Percentiles rank a stretch among this genome's conserved stretches.
These are phyloP conservation scores for Talaromyces nanjingensis DNA, from an alignment of 495 filamentous ascomycete species.

Conservation along the genomic window DNA sequence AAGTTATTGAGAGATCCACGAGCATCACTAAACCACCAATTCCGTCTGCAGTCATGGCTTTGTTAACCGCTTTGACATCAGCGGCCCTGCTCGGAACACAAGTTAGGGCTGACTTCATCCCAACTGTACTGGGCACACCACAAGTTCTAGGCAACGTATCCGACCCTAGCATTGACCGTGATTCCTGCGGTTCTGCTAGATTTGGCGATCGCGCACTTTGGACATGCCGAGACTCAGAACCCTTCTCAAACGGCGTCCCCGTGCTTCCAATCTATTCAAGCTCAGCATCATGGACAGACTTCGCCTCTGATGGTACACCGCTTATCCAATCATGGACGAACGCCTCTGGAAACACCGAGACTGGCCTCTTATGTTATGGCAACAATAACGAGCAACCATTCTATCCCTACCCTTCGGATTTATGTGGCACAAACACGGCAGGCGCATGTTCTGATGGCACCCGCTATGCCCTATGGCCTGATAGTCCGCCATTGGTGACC, in stretches of 20 bases:
- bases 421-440: constrained; percentile 16
- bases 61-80: not conserved
- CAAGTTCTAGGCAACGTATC: constrained; percentile 21
- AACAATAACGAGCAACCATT: constrained; percentile 17
- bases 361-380: constrained; percentile 16
- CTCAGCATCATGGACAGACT: constrained; percentile 21
- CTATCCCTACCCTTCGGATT: constrained; percentile 16
- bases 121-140: constrained; percentile 9
- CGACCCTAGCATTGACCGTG: constrained; percentile 21
- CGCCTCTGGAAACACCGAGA: not conserved
- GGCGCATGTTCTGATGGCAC: constrained; percentile 19
- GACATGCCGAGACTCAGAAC: constrained; percentile 23
- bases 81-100: not conserved
- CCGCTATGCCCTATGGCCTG: constrained; percentile 22
- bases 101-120: constrained; percentile 1
- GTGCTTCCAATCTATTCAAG: constrained; percentile 16
- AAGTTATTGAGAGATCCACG: not conserved
- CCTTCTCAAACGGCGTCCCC: constrained; percentile 12
- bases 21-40: not conserved
- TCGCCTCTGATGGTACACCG: constrained; percentile 13
- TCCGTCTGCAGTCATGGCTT: not conserved
- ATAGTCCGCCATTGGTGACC: constrained; percentile 21
- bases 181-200: constrained; percentile 22
- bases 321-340: constrained; percentile 4
- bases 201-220: constrained; percentile 21